These are phyloP conservation scores for Byssochlamys sp. DNA, from an alignment of 2,329 filamentous ascomycete genomes.

Conservation along the genomic window DNA sequence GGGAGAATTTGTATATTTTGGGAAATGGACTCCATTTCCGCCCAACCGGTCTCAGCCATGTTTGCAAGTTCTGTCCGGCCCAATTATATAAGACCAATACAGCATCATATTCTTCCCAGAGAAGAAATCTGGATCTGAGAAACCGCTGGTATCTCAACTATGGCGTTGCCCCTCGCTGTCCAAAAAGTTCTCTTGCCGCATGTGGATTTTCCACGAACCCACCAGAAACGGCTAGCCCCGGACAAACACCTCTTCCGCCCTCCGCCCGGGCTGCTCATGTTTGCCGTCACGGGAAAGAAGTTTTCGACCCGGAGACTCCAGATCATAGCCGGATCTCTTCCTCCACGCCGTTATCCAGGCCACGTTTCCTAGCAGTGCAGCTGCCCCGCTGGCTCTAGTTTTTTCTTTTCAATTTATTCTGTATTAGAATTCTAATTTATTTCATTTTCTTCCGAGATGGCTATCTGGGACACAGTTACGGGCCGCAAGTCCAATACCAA, in stretches of 20 bases:
- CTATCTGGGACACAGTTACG: constrained; percentile 53
- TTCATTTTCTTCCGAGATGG: constrained; percentile 31
- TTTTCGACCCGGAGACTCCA: constrained; percentile 19
- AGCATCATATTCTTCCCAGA: constrained; percentile 6
- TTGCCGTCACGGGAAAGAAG: constrained; percentile 29
- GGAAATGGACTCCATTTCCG: constrained; percentile 23
- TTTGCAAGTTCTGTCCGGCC: constrained; percentile 8
- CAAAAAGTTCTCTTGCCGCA: not conserved
- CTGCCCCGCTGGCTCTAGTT: not conserved
- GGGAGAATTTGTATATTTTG: constrained; percentile 26
- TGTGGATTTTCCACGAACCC: not conserved
- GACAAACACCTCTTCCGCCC: constrained; percentile 6
- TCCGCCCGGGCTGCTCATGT: not conserved
- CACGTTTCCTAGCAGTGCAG: not conserved
- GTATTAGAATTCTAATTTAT: not conserved
- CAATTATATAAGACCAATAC: constrained; percentile 13
- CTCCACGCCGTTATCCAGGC: not conserved
- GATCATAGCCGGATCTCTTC: not conserved
- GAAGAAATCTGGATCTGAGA: not conserved
- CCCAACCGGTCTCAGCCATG: constrained; percentile 6
- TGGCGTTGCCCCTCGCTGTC: not conserved
- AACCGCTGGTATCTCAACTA: not conserved
- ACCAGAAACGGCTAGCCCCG: constrained; percentile 1
- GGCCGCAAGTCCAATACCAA: constrained; percentile 50
- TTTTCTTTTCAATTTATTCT: not conserved